These are phyloP conservation scores for Leishmania guyanensis DNA, from an alignment of 208 protist genomes.

Conservation along the genomic window DNA sequence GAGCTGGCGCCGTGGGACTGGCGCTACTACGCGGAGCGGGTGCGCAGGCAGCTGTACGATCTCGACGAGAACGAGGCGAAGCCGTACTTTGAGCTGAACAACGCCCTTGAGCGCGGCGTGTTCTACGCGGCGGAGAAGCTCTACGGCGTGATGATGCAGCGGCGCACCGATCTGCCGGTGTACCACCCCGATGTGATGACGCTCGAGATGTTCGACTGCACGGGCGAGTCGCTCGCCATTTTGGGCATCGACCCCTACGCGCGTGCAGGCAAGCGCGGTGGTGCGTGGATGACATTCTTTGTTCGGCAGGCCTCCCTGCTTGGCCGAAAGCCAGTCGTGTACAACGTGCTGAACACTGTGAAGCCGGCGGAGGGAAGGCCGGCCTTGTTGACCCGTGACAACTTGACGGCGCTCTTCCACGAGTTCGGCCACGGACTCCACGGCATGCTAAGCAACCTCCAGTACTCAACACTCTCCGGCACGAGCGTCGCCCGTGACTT, in stretches of 20 bases:
- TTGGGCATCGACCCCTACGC: slow-evolving; percentile 53
- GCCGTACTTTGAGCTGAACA: slow-evolving; percentile 61
- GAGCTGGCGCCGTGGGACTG: slow-evolving; percentile 59
- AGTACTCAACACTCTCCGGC: no score
- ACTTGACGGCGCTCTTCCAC: no score
- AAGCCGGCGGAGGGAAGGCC: slow-evolving; percentile 48
- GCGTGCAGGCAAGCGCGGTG: slow-evolving; percentile 51
- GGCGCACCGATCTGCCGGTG: slow-evolving; percentile 47
- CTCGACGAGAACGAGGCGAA: slow-evolving; percentile 54
- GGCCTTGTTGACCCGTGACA: no score
- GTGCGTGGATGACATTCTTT: slow-evolving; percentile 63
- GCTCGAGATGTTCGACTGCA: slow-evolving; percentile 47
- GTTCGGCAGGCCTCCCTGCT: slow-evolving; percentile 35
- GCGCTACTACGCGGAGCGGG: slow-evolving; percentile 49
- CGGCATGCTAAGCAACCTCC: no score
- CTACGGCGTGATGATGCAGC: slow-evolving; percentile 51
- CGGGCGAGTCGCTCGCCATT: slow-evolving; percentile 37
- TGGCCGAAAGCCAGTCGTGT: slow-evolving; percentile 43
- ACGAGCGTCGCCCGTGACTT: no score
- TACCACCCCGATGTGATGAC: slow-evolving; percentile 45
- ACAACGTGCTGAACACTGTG: slow-evolving; percentile 56
- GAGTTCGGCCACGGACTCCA: no score
- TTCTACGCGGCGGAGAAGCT: slow-evolving; percentile 60
- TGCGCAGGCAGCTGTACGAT: slow-evolving; percentile 45
- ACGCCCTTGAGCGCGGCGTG: slow-evolving; percentile 50